Conservation (phyloP, 1,284 basidiomycete species). For the Cryptococcus wingfieldii region DNA sequence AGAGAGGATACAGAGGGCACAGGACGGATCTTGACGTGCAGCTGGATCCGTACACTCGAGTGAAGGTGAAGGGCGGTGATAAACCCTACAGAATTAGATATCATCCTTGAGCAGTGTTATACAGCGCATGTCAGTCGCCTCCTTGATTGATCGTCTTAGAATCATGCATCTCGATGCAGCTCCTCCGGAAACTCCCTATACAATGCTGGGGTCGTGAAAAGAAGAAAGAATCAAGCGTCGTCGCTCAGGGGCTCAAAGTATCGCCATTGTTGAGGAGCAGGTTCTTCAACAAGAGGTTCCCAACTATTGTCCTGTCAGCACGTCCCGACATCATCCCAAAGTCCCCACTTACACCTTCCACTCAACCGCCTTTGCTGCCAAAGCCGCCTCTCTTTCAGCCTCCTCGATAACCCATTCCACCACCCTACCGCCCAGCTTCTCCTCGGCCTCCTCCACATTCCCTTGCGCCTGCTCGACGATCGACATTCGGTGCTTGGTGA, state of each 20-base stretch:
- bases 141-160: background rate
- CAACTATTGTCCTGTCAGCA: conserved; percentile 28
- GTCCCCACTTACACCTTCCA: conserved; percentile 83
- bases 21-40: background rate
- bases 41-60: background rate
- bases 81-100: background rate
- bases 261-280: conserved; percentile 41
- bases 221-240: background rate
- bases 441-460: conserved; percentile 65
- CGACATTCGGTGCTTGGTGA: conserved; percentile 76
- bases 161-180: background rate
- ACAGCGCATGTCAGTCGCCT: background rate
- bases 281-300: conserved; percentile 38
- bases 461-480: conserved; percentile 66
- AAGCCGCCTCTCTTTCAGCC: conserved; percentile 73
- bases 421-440: conserved; percentile 51
- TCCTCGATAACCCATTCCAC: conserved; percentile 58
- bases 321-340: background rate
- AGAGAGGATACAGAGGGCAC: background rate
- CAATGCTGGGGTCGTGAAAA: background rate
- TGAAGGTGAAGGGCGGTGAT: background rate
- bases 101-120: background rate
- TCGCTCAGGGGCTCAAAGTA: conserved; percentile 42
- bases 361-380: conserved; percentile 80
- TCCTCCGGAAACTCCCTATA: background rate